phyloP scores from a whole-genome alignment of 805 yeast genomes.

The Candida gorgasii region DNA sequence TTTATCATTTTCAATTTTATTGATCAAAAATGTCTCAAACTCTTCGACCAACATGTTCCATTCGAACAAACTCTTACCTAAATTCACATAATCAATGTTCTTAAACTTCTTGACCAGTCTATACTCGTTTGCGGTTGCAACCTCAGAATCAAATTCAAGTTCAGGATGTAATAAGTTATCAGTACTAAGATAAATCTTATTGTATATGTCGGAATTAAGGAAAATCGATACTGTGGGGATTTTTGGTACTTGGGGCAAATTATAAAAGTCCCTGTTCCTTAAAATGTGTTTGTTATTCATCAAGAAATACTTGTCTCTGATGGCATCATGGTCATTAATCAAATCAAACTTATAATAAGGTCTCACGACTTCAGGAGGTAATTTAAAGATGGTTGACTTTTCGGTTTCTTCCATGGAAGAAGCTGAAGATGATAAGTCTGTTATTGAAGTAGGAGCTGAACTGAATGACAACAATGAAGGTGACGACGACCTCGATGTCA shows the following conservation, averaged over 20 bases:
- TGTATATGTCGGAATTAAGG: constrained; percentile 32
- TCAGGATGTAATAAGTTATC: constrained; percentile 21
- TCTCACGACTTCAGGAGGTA: constrained; percentile 46
- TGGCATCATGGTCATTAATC: constrained; percentile 42
- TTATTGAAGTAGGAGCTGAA: constrained; percentile 37
- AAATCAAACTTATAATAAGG: constrained; percentile 51
- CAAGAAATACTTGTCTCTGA: constrained; percentile 31
- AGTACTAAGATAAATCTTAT: constrained; percentile 30
- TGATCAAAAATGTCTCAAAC: constrained; percentile 42
- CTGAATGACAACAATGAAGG: constrained; percentile 40
- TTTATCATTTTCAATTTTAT: constrained; percentile 30
- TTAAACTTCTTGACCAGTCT: constrained; percentile 7
- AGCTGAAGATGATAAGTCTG: constrained; percentile 31
- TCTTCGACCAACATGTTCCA: constrained; percentile 50
- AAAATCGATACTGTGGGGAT: constrained; percentile 34
- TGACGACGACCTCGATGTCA: constrained; percentile 35
- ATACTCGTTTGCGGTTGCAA: no score
- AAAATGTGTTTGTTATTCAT: constrained; percentile 18
- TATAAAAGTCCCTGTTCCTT: constrained; percentile 6
- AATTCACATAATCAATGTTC: constrained; percentile 24
- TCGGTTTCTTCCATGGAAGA: constrained; percentile 3
- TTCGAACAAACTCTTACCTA: constrained; percentile 55
- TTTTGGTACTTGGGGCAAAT: constrained; percentile 24
- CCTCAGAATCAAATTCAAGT: neutral
- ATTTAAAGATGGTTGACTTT: constrained; percentile 27